These are phyloP conservation scores for Blumeria graminis DNA, from an alignment of 2,329 filamentous ascomycete genomes.

Conservation along the genomic window DNA sequence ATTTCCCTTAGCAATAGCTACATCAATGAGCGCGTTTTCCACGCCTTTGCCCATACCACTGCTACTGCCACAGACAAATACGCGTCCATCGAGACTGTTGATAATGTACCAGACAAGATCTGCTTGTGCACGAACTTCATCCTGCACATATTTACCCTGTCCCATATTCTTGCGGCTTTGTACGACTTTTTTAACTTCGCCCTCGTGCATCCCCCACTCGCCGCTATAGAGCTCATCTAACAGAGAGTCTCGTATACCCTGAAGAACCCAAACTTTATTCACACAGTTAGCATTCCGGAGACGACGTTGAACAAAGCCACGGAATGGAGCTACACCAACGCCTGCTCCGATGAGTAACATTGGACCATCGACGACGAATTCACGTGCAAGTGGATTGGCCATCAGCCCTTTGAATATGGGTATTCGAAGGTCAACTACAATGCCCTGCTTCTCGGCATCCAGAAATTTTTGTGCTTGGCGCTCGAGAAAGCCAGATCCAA, in stretches of 20 bases:
- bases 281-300: conserved; percentile 87
- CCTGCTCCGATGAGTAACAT: conserved; percentile 96
- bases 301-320: conserved; percentile 85
- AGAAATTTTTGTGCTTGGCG: conserved; percentile 53
- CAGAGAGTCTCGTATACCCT: conserved; percentile 79
- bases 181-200: conserved; percentile 61
- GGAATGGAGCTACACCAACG: conserved; percentile 90
- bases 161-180: conserved; percentile 39
- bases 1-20: conserved; percentile 81
- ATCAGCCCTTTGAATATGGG: conserved; percentile 98
- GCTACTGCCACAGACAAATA: conserved; percentile 89
- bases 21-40: conserved; percentile 63
- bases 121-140: conserved; percentile 74
- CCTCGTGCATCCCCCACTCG: conserved; percentile 85
- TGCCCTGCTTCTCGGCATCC: conserved; percentile 37
- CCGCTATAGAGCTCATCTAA: conserved; percentile 92
- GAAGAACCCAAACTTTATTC: conserved; percentile 94
- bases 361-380: conserved; percentile 81
- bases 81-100: conserved; percentile 81
- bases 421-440: conserved; percentile 41
- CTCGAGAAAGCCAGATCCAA: conserved; percentile 86
- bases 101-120: conserved; percentile 98
- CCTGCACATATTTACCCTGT: conserved; percentile 75
- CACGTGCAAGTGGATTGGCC: conserved; percentile 79
- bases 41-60: conserved; percentile 97